phyloP scores from a whole-genome alignment of 352 stramenopile species.

The Thalassiosira exigua region DNA sequence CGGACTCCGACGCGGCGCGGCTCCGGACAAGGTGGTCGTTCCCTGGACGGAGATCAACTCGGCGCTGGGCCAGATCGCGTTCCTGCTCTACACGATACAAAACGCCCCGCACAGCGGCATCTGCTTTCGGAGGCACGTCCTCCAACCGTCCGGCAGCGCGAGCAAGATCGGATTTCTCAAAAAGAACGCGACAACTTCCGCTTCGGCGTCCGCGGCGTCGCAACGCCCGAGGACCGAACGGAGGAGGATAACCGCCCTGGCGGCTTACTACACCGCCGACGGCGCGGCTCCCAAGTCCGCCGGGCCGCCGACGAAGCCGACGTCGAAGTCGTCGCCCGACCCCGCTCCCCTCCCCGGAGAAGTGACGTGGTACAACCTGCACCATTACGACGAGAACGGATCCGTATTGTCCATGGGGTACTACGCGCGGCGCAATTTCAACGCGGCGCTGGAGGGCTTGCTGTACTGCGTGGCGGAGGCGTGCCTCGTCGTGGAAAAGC shows the following conservation, averaged over 20 bases:
- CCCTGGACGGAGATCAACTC: conserved; percentile 83
- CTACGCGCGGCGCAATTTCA: conserved; percentile 73
- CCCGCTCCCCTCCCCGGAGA: conserved; percentile 1
- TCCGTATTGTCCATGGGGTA: conserved; percentile 58
- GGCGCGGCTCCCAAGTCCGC: not conserved
- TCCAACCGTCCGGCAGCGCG: conserved; percentile 52
- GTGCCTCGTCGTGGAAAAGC: conserved; percentile 48
- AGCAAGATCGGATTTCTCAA: conserved; percentile 64
- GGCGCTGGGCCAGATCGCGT: conserved; percentile 72
- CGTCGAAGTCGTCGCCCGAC: not conserved
- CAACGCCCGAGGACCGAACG: conserved; percentile 23
- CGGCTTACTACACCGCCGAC: conserved; percentile 17
- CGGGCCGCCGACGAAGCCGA: not conserved
- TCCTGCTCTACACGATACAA: conserved; percentile 72
- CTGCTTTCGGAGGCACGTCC: conserved; percentile 43
- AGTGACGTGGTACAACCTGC: conserved; percentile 59
- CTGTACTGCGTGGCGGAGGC: conserved; percentile 68
- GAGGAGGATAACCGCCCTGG: conserved; percentile 41
- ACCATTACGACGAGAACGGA: conserved; percentile 63
- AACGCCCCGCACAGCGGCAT: conserved; percentile 53
- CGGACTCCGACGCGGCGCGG: conserved; percentile 2
- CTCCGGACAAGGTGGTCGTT: conserved; percentile 51
- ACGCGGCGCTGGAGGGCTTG: conserved; percentile 69
- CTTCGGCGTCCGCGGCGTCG: too few species aligned
- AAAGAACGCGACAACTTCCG: conserved; percentile 8